Evolutionary conservation across 2,329 filamentous ascomycete genomes (phyloP), one percentile per base, ranked within the genome.

Genomic region (Cadophora malorum): DNA sequence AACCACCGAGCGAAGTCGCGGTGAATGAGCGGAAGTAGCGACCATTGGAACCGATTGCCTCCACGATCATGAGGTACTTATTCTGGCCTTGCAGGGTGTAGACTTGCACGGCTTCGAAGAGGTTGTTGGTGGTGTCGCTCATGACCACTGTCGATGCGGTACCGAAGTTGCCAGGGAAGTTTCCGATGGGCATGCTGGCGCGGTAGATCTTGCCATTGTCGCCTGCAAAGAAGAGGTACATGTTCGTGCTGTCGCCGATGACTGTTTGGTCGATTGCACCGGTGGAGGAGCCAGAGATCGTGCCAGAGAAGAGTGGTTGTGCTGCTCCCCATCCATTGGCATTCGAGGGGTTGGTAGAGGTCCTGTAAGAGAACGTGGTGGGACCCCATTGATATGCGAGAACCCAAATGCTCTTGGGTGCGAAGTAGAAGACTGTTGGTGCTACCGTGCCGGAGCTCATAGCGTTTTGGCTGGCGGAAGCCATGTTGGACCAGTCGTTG

Each of bases 21-120:
- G 87, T 90, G 80, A 88, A 91, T 0, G 87, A 90, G 67, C 88
- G 87, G 84, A 91, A 90, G 78, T 86, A 91, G 1, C 89, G 83
- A 0, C 88, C 88, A 38, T 82, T 78, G 0, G 77, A 47, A 0
- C 88, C 88, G 53, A 86, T 84, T 0, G 86, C 81, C 77, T 91
- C 89, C 41, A 91, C 87, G n/a, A 91, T 83, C 86, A 91, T 90
- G 66, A 91, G 84, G 78, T 90, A 91, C 70, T 83, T 63, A 70
- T 80, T 81, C 72, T 84, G 80, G 33, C 84, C 85, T 38, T 82
- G 56, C 67, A 90, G 73, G 1, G 83, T 88, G 79, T 91, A 91
- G 55, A 91, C 88, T 73, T 90, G 85, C 0, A 90, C 87, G 0
- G 88, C 88, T 74, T 91, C 89, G 76, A 90, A 90, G 0, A 91